These are phyloP conservation scores for Yamadazyma kitorensis DNA, from an alignment of 805 yeast genomes.

Conservation along the genomic window DNA sequence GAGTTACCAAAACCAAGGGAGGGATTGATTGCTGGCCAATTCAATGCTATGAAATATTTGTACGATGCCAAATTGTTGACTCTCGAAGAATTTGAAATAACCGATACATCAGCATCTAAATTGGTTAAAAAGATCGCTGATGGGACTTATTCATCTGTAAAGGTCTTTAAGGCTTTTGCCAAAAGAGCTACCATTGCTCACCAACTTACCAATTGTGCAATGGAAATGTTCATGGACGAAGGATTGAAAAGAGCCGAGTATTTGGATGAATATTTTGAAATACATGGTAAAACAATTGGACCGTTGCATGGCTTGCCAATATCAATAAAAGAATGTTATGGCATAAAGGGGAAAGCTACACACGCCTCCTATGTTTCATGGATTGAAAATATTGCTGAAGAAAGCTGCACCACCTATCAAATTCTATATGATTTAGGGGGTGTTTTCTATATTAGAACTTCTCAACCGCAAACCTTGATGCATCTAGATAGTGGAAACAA, in stretches of 20 bases:
- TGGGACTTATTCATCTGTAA: conserved; percentile 30
- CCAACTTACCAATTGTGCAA: conserved; percentile 39
- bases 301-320: conserved; percentile 66
- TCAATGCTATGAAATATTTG: conserved; percentile 34
- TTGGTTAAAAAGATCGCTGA: conserved; percentile 27
- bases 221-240: conserved; percentile 48
- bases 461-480: conserved; percentile 41
- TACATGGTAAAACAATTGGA: too few species aligned
- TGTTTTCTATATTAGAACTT: conserved; percentile 38
- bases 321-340: conserved; percentile 49
- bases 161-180: conserved; percentile 39
- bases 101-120: conserved; percentile 28
- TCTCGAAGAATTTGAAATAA: conserved; percentile 31
- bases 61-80: conserved; percentile 32
- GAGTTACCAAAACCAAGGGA: conserved; percentile 30
- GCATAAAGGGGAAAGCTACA: conserved; percentile 31
- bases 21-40: conserved; percentile 24
- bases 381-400: conserved; percentile 21
- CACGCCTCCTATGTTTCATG: conserved; percentile 31
- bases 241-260: conserved; percentile 54
- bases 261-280: conserved; percentile 48
- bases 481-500: conserved; percentile 38
- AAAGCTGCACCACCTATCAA: conserved; percentile 26
- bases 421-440: conserved; percentile 36
- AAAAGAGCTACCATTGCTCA: conserved; percentile 41